phyloP scores from a whole-genome alignment of 164 flowering plant genomes.

The Warburgia ugandensis region DNA sequence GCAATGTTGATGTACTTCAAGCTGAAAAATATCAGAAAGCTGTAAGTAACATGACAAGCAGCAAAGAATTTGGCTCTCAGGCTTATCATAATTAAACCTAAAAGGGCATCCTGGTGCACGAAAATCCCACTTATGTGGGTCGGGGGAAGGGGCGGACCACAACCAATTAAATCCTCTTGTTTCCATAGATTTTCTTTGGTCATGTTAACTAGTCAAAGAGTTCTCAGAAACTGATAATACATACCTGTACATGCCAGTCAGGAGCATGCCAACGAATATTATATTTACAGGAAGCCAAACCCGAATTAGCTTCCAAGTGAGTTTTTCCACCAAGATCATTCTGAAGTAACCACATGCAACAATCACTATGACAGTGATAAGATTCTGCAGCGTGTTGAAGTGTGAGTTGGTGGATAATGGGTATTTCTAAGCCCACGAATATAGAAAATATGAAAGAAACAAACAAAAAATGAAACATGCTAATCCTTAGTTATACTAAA shows the following conservation, averaged over 20 bases:
- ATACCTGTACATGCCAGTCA: slow-evolving; percentile 64
- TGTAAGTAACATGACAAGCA: neutral
- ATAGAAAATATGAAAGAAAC: neutral
- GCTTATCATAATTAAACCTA: neutral
- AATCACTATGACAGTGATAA: slow-evolving; percentile 46
- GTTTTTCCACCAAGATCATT: slow-evolving; percentile 48
- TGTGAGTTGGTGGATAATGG: neutral
- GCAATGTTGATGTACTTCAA: slow-evolving; percentile 76
- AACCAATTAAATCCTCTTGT: no score
- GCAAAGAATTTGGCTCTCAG: neutral
- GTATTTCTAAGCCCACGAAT: neutral
- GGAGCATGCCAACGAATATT: slow-evolving; percentile 84
- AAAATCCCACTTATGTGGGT: no score
- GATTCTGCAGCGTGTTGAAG: slow-evolving; percentile 42
- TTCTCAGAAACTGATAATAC: neutral
- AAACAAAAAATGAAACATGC: neutral
- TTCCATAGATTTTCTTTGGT: no score
- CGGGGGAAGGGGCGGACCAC: no score
- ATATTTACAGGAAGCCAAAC: slow-evolving; percentile 77
- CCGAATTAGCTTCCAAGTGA: slow-evolving; percentile 58
- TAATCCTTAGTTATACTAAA: no score
- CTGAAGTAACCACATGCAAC: slow-evolving; percentile 32
- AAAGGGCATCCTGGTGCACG: no score
- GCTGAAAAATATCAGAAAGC: slow-evolving; percentile 33
- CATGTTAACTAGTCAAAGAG: no score